Percentiles rank a stretch among this genome's conserved stretches.
phyloP scores from a whole-genome alignment of 345 rosid genomes.

The Eucalyptus microcorys region DNA sequence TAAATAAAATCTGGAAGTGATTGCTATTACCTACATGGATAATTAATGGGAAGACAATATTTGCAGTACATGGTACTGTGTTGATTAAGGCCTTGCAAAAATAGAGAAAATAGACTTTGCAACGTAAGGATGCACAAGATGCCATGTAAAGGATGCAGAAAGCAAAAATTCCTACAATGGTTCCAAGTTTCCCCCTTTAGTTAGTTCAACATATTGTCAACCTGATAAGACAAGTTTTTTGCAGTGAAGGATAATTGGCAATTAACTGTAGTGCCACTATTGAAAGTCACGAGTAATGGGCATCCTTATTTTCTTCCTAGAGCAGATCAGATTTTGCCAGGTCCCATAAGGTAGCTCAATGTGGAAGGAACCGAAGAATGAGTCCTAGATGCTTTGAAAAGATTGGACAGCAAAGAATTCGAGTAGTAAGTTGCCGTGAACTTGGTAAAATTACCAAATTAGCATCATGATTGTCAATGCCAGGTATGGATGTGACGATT shows the following conservation, averaged over 20 bases:
- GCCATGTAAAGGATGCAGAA: background rate
- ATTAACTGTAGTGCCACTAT: background rate
- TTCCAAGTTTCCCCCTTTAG: background rate
- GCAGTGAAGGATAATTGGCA: background rate
- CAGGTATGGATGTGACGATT: slow-evolving; percentile 71
- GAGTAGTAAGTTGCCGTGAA: background rate
- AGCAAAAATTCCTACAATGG: background rate
- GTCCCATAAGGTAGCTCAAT: background rate
- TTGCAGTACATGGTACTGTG: background rate
- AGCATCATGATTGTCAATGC: slow-evolving; percentile 81
- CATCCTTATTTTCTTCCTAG: background rate
- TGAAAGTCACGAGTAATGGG: background rate
- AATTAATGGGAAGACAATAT: background rate
- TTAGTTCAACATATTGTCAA: background rate
- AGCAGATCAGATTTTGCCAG: background rate
- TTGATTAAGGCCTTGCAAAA: background rate
- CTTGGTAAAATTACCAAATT: slow-evolving; percentile 30
- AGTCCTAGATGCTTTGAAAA: background rate
- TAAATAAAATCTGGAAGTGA: background rate
- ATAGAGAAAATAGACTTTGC: background rate
- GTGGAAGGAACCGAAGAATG: background rate
- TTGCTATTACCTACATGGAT: background rate
- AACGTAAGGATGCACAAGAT: background rate
- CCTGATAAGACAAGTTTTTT: background rate
- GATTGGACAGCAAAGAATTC: background rate